Base-by-base conservation (phyloP, 257 asterid species). In the Nicotiana otophora region DNA sequence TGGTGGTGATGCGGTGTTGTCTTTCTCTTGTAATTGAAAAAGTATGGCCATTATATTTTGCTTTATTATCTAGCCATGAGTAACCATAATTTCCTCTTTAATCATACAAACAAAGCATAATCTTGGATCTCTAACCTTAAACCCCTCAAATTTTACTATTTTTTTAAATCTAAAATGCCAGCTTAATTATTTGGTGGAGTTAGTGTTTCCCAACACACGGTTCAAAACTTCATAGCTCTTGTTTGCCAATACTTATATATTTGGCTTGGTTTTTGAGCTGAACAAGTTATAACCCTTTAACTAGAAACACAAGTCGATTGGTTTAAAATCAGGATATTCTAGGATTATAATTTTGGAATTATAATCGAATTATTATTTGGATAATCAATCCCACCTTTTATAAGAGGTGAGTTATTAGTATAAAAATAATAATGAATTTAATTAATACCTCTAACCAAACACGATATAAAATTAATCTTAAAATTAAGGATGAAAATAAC, bases 21-120 rank as follows among this genome's bases (percentile, higher is more conserved):
- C 80, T 74, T 74, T 60, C 12, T 74, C 62, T 48, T 74, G 62
- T 48, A 26, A 72, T 74, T 48, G 42, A 74, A 48, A 72, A 74
- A 74, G 61, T 23, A 12, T 20, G 20, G 10, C 7, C 61, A 55
- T 16, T 9, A 55, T 55, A 55, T 55, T 31, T 30, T 66, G 75
- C 55, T 69, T 42, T 70, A 6, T 20, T 70, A 70, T 42, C 42
- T 17, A 69, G 19, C 78, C 36, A 72, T 46, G 60, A 20, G 80
- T 26, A 48, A 74, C 51, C 42, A 48, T 74, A 39, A 74, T 48
- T 74, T 74, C 4, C 23, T 74, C 80, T 74, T 48, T 48, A 74
- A 74, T 74, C 62, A 48, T 74, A 46, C 23, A 74, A 74, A n/a
- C 80, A 74, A 48, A 14, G 39, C 80, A 74, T 36, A 74, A 74